These are phyloP conservation scores for Umbilicus rupestris DNA, from an alignment of 164 flowering plant species.

Conservation along the genomic window DNA sequence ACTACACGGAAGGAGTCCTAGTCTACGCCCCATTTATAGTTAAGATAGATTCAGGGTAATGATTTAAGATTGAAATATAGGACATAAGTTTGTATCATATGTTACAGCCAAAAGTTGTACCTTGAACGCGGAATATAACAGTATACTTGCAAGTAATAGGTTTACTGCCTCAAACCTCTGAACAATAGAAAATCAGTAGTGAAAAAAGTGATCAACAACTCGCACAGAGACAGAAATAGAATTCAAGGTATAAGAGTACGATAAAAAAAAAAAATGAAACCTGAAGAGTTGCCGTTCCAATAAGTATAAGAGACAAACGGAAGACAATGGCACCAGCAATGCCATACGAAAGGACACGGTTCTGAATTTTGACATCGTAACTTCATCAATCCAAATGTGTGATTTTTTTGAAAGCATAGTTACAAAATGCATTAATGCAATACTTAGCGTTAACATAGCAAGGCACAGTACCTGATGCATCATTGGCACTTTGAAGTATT, in stretches of 20 bases:
- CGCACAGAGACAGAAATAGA: not conserved
- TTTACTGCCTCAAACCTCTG: slow-evolving; percentile 91
- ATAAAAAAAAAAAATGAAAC: slow-evolving; percentile 22
- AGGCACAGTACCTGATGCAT: slow-evolving; percentile 52
- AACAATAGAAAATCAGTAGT: slow-evolving; percentile 6
- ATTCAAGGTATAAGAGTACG: not conserved
- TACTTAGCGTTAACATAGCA: not conserved
- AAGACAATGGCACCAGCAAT: slow-evolving; percentile 90
- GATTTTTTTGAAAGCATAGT: not conserved
- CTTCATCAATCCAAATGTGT: not conserved
- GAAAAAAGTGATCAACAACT: slow-evolving; percentile 6
- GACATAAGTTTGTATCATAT: not conserved
- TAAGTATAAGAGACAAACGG: slow-evolving; percentile 71
- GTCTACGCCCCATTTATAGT: no score
- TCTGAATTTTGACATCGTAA: slow-evolving; percentile 21
- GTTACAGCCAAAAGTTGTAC: slow-evolving; percentile 26
- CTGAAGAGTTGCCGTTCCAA: slow-evolving; percentile 90
- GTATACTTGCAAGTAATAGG: slow-evolving; percentile 68
- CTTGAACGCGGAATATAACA: slow-evolving; percentile 80
- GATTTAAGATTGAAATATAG: not conserved
- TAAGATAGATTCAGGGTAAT: not conserved
- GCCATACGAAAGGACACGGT: slow-evolving; percentile 87
- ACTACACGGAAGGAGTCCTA: not conserved
- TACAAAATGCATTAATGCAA: not conserved
- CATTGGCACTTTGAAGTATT: slow-evolving; percentile 84